phyloP scores from a whole-genome alignment of 2,329 filamentous ascomycete species.

The Fusarium sp. region DNA sequence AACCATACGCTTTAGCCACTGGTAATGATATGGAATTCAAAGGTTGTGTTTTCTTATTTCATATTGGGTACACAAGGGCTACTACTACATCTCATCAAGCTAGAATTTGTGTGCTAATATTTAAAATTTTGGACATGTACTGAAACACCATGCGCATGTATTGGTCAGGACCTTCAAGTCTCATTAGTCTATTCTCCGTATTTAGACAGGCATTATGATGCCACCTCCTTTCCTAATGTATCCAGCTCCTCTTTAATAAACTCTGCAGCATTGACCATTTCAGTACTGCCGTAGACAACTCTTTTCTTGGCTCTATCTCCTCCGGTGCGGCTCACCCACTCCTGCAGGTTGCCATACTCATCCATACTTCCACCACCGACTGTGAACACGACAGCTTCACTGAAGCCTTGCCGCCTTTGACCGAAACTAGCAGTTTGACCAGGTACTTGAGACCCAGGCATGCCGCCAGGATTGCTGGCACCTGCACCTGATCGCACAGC shows the following conservation, averaged over 20 bases:
- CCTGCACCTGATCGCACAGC: conserved; percentile 60
- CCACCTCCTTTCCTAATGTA: conserved; percentile 68
- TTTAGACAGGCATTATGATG: conserved; percentile 43
- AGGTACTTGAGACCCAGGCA: conserved; percentile 61
- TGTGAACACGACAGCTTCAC: conserved; percentile 91
- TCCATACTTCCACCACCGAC: conserved; percentile 98
- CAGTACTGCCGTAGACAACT: conserved; percentile 95
- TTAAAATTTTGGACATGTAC: too few relatives aligned
- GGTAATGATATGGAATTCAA: too few relatives aligned
- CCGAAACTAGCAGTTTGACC: conserved; percentile 89
- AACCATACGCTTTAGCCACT: too few relatives aligned
- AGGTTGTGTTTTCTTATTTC: too few relatives aligned
- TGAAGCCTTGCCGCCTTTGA: conserved; percentile 88
- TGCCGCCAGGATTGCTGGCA: conserved; percentile 58
- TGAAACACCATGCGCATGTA: not conserved
- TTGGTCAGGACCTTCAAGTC: not conserved
- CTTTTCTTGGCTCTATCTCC: conserved; percentile 76
- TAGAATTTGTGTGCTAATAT: too few relatives aligned
- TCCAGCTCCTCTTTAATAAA: conserved; percentile 74
- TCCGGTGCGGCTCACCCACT: conserved; percentile 87
- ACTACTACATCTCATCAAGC: too few relatives aligned
- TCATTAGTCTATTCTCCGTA: conserved; percentile 40
- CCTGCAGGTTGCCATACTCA: conserved; percentile 96
- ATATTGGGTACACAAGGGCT: too few relatives aligned
- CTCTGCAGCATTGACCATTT: conserved; percentile 75